Conservation (phyloP, 169 alveolate species). For the Eimeria maxima region DNA sequence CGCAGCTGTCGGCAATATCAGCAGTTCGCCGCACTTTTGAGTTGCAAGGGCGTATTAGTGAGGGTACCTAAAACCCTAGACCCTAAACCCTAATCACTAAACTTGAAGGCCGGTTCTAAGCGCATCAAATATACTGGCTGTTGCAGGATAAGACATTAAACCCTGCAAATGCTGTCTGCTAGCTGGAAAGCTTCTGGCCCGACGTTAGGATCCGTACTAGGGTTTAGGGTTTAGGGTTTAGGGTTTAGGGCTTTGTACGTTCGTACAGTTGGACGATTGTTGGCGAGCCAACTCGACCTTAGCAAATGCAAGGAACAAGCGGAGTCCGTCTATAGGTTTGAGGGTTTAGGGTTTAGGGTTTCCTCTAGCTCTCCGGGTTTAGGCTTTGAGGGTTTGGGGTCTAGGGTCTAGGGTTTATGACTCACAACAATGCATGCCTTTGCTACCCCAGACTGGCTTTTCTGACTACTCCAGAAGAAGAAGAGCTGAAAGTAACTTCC, state of each 20-base stretch:
- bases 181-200: background rate
- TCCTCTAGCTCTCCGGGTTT: background rate
- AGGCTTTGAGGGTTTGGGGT: background rate
- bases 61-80: slow-evolving; percentile 11
- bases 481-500: background rate
- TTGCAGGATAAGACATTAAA: background rate
- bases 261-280: slow-evolving; percentile 4
- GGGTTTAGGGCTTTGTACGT: background rate
- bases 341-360: background rate
- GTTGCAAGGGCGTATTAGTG: background rate
- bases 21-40: background rate
- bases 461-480: slow-evolving; percentile 23
- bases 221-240: background rate
- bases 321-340: slow-evolving; percentile 5
- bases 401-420: slow-evolving; percentile 11
- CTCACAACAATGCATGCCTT: background rate
- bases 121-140: no score
- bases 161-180: background rate
- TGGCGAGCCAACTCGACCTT: slow-evolving; percentile 1
- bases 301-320: background rate
- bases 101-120: background rate
- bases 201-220: background rate
- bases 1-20: background rate
- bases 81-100: background rate
- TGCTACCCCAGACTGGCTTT: background rate